Percentiles rank a stretch among this genome's conserved stretches.
Conservation (phyloP, 148 eudicot species). For the Cornus suecica region DNA sequence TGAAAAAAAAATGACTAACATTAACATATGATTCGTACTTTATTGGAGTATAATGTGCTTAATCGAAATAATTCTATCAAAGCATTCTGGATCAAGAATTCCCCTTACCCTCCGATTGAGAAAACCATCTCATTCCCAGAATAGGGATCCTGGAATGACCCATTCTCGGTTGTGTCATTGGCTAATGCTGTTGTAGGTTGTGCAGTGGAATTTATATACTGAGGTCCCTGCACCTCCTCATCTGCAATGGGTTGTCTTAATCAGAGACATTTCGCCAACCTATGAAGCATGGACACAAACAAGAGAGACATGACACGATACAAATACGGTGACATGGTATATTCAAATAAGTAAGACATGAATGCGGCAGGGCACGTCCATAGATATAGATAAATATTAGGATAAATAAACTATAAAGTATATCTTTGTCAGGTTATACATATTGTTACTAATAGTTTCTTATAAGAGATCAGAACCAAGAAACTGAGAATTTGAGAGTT, state of each 20-base stretch:
- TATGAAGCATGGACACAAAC: no score
- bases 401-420: no score
- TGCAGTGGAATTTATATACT: constrained; percentile 28
- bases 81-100: constrained; percentile 8
- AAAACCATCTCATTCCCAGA: constrained; percentile 26
- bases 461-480: no score
- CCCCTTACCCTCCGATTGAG: constrained; percentile 75
- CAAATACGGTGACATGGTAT: no score
- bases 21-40: no score
- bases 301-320: no score
- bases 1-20: neutral
- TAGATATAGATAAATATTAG: no score
- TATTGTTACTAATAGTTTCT: no score
- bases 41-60: neutral
- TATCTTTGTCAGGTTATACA: no score
- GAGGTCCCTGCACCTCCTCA: constrained; percentile 60
- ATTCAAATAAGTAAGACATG: no score
- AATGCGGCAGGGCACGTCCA: no score
- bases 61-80: neutral
- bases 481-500: no score
- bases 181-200: constrained; percentile 22
- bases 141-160: constrained; percentile 15
- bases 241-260: constrained; percentile 68
- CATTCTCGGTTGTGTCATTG: constrained; percentile 28
- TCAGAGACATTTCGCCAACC: constrained; percentile 27